Evolutionary conservation across 108 stramenopile species (phyloP), one percentile per base, ranked within the genome.

Genomic region (Fistulifera pelliculosa): DNA sequence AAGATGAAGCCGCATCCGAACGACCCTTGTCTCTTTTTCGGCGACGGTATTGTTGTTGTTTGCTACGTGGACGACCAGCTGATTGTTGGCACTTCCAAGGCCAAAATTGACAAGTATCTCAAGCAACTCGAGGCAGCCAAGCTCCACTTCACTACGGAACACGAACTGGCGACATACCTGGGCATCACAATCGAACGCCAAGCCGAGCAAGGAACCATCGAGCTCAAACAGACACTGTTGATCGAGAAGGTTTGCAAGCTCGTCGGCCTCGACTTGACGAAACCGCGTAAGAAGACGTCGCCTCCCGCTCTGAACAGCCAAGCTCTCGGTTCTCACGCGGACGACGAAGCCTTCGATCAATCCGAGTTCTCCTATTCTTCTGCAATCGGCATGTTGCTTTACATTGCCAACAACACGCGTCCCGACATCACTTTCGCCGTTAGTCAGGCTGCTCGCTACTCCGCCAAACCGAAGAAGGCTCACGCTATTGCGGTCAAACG

Each of bases 21-120:
- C n/a, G 78, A 75, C 52, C 75, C 77, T 7, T 83, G 81, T 26
- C 58, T 83, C 17, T 75, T 83, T 38, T 40, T 66, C 54, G 61
- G 41, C 0, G 21, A 54, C 2, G 49, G 56, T 0, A 41, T 74
- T 7, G 54, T 79, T 21, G 61, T 59, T 10, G 24, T 83, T 0
- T 48, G 64, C 0, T 82, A 78, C 49, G 74, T 82, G 0, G 71
- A 78, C 38, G 64, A 74, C 41, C 39, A 49, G 4, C 27, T 69
- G 0, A 53, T 69, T n/a, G 66, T 44, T 49, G 52, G 62, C 23
- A 16, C 10, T 1, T 7, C 24, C 8, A 5, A 19, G 22, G 11
- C 26, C 3, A 13, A 51, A 0, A 61, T 71, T 2, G 48, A 66
- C 19, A 43, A 59, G 11, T 31, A 52, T 13, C 23, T 65, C 0